Evolutionary conservation across 2,329 filamentous ascomycete genomes (phyloP).

Genomic region (Talaromyces sp.): DNA sequence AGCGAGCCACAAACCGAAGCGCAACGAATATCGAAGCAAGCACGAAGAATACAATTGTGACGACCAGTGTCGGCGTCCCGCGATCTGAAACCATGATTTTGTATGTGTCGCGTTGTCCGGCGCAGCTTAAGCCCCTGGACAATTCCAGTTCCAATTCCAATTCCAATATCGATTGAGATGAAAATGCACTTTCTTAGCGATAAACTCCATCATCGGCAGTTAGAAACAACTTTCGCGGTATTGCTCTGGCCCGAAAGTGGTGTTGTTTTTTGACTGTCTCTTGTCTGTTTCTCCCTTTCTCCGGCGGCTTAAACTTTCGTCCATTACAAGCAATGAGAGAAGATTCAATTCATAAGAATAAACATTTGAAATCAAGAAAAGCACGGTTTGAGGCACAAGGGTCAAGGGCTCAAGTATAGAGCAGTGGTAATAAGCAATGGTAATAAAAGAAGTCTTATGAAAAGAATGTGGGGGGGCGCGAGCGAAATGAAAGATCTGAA

Average conservation of each 20-base stretch:
- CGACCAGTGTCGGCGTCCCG: slow-evolving; percentile 36
- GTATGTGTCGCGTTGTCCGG: background rate
- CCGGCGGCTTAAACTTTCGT: background rate
- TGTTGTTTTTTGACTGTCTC: background rate
- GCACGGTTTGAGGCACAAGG: background rate
- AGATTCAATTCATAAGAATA: background rate
- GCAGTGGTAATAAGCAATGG: background rate
- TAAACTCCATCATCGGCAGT: slow-evolving; percentile 11
- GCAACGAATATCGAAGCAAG: slow-evolving; percentile 70
- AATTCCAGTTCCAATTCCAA: slow-evolving; percentile 10
- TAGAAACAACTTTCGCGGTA: background rate
- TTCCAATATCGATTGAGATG: background rate
- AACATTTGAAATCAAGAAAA: background rate
- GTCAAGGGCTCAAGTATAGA: background rate
- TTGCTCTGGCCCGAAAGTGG: background rate
- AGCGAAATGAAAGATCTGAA: background rate
- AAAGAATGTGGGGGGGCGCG: slow-evolving; percentile 2
- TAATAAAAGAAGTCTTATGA: too few relatives aligned
- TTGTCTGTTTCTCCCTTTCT: background rate
- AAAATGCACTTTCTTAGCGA: background rate
- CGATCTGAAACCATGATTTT: slow-evolving; percentile 28
- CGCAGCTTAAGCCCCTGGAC: background rate
- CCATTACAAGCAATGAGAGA: background rate
- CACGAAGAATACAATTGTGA: slow-evolving; percentile 49
- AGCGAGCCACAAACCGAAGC: slow-evolving; percentile 67